Percentiles rank a stretch among this genome's conserved stretches.
Evolutionary conservation across 1,284 basidiomycete genomes (phyloP).

Genomic region (Microbotryum silenes-acaulis): DNA sequence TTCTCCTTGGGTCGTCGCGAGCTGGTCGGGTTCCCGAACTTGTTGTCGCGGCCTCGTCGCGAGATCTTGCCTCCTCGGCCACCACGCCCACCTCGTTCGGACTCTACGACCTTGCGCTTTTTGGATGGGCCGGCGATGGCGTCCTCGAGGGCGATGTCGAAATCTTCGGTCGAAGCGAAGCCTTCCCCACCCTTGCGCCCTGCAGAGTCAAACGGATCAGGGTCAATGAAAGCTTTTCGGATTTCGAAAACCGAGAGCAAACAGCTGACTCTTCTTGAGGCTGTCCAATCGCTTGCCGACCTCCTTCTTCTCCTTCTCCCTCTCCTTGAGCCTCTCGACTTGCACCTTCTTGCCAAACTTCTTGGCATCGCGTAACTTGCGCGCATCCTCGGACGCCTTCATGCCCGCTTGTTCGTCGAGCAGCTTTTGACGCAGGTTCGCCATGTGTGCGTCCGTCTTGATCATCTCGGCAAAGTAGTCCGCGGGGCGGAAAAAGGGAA

Average conservation of each 20-base stretch:
- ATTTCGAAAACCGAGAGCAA: background rate
- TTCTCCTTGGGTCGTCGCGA: slow-evolving; percentile 67
- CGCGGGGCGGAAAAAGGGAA: slow-evolving; percentile 82
- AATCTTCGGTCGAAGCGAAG: slow-evolving; percentile 56
- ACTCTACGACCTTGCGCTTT: slow-evolving; percentile 43
- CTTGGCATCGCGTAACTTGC: slow-evolving; percentile 87
- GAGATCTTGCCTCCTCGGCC: slow-evolving; percentile 45
- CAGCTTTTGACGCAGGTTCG: slow-evolving; percentile 81
- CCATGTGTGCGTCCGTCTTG: slow-evolving; percentile 96
- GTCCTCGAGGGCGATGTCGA: slow-evolving; percentile 77
- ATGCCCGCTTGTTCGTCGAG: slow-evolving; percentile 83
- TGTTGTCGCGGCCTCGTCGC: slow-evolving; percentile 62
- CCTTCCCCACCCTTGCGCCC: slow-evolving; percentile 51
- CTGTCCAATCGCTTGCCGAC: slow-evolving; percentile 74
- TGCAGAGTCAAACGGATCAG: slow-evolving; percentile 8
- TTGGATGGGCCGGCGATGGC: slow-evolving; percentile 57
- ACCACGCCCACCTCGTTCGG: slow-evolving; percentile 37
- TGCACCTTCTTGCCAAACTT: slow-evolving; percentile 98
- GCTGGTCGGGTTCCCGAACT: slow-evolving; percentile 67
- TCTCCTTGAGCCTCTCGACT: slow-evolving; percentile 70
- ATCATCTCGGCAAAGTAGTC: slow-evolving; percentile 99
- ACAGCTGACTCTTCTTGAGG: slow-evolving; percentile 71
- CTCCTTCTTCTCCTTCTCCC: slow-evolving; percentile 68
- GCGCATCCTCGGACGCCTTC: slow-evolving; percentile 85
- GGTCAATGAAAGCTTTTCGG: background rate